Evolutionary conservation across 345 rosid genomes (phyloP).

Genomic region (Murraya koenigii): DNA sequence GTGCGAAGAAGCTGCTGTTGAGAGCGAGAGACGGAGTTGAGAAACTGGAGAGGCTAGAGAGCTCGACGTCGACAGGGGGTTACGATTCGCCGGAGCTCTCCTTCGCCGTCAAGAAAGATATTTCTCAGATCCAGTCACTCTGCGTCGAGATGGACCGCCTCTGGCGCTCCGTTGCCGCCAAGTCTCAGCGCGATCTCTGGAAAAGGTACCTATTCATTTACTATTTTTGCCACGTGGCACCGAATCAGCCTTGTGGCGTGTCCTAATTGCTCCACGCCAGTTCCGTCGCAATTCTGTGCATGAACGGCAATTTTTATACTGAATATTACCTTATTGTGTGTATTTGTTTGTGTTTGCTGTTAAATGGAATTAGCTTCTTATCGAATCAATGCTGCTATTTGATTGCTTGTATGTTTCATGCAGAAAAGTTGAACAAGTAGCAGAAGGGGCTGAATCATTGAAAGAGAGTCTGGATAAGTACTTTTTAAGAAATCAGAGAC

Average conservation of each 20-base stretch:
- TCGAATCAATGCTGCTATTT: not conserved
- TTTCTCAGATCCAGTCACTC: constrained; percentile 68
- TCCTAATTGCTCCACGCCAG: not conserved
- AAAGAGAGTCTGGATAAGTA: constrained; percentile 72
- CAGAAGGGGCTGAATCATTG: constrained; percentile 83
- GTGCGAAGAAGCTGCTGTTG: constrained; percentile 53
- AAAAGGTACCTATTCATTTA: constrained; percentile 44
- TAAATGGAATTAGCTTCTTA: not conserved
- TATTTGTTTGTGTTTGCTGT: too few relatives aligned
- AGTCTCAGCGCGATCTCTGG: constrained; percentile 98
- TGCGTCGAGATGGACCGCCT: constrained; percentile 79
- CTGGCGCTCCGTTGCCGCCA: constrained; percentile 75
- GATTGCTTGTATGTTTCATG: not conserved
- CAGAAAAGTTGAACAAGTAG: constrained; percentile 88
- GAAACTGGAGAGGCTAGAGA: constrained; percentile 73
- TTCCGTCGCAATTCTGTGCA: not conserved
- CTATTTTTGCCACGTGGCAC: not conserved
- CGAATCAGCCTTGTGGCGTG: not conserved
- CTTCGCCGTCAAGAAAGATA: constrained; percentile 64
- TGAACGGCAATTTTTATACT: too few relatives aligned
- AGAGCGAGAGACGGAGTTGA: constrained; percentile 84
- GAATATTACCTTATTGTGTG: too few relatives aligned
- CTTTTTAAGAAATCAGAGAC: constrained; percentile 60
- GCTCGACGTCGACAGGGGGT: constrained; percentile 48
- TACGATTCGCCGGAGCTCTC: constrained; percentile 77